phyloP scores from a whole-genome alignment of 2,329 filamentous ascomycete species.

The Diaporthe vexans region DNA sequence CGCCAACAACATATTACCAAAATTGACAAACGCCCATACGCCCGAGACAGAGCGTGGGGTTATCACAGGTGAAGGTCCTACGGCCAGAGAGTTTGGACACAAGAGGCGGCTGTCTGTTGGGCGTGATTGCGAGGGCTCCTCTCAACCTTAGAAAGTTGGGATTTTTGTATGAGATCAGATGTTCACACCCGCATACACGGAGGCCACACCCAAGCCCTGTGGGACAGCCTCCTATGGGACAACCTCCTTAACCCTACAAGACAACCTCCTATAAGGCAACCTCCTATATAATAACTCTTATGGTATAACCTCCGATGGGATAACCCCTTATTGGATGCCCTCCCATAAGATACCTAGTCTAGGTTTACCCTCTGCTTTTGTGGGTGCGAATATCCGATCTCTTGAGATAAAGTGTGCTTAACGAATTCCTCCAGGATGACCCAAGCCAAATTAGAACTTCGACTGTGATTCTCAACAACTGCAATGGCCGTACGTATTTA shows the following conservation, averaged over 20 bases:
- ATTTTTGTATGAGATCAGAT: neutral
- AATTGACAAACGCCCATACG: neutral
- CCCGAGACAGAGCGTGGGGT: neutral
- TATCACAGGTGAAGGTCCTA: neutral
- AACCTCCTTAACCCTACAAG: too few species aligned
- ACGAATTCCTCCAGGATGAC: neutral
- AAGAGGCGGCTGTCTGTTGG: neutral
- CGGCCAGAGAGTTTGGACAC: neutral
- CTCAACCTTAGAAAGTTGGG: neutral
- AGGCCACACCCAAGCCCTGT: too few species aligned
- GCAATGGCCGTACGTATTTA: neutral
- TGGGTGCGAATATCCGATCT: too few species aligned
- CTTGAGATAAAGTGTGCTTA: neutral
- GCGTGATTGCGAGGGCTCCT: neutral
- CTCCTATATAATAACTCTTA: too few species aligned
- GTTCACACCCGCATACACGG: too few species aligned
- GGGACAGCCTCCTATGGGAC: too few species aligned
- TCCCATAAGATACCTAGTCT: too few species aligned
- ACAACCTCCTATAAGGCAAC: too few species aligned
- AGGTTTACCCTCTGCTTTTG: too few species aligned
- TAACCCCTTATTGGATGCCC: too few species aligned
- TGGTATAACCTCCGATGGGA: too few species aligned
- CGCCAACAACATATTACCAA: neutral
- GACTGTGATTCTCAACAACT: neutral
- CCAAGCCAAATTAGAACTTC: neutral